These are phyloP conservation scores for Puccinia polysora DNA, from an alignment of 1,284 basidiomycete genomes.

Conservation along the genomic window DNA sequence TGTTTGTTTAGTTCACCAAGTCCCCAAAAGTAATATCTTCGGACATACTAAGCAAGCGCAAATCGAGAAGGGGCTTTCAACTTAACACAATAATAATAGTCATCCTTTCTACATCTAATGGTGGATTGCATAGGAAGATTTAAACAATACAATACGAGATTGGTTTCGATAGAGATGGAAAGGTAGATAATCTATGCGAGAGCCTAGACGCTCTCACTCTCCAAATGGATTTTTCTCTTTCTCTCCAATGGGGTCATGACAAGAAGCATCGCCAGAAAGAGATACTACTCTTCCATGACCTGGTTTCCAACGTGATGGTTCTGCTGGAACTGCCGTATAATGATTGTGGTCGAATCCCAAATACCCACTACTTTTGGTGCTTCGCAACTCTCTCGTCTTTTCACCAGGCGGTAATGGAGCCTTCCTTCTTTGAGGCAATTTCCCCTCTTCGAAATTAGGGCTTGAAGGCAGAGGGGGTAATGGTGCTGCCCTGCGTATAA, in stretches of 20 bases:
- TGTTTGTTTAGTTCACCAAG: too few species aligned
- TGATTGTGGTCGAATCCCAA: neutral
- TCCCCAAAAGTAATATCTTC: too few species aligned
- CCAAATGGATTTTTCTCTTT: neutral
- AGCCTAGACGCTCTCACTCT: too few species aligned
- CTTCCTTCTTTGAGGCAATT: constrained; percentile 1
- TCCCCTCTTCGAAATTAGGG: neutral
- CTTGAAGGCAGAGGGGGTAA: neutral
- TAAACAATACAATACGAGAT: too few species aligned
- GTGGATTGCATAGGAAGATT: too few species aligned
- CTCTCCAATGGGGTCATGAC: neutral
- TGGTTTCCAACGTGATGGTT: neutral
- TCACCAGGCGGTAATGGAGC: constrained; percentile 13
- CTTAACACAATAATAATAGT: too few species aligned
- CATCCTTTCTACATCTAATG: too few species aligned
- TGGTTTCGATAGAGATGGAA: too few species aligned
- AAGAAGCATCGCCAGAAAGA: neutral
- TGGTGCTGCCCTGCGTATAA: constrained; percentile 5
- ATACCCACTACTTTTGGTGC: constrained; percentile 17
- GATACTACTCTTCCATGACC: constrained; percentile 1
- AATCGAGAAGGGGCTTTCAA: too few species aligned
- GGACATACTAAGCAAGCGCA: too few species aligned
- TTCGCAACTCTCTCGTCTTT: neutral
- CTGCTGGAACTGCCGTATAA: neutral
- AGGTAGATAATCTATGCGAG: neutral